Evolutionary conservation across 495 filamentous ascomycete species (phyloP), one percentile per base, ranked within the genome.

Genomic region (Astrothelium macrocarpum): DNA sequence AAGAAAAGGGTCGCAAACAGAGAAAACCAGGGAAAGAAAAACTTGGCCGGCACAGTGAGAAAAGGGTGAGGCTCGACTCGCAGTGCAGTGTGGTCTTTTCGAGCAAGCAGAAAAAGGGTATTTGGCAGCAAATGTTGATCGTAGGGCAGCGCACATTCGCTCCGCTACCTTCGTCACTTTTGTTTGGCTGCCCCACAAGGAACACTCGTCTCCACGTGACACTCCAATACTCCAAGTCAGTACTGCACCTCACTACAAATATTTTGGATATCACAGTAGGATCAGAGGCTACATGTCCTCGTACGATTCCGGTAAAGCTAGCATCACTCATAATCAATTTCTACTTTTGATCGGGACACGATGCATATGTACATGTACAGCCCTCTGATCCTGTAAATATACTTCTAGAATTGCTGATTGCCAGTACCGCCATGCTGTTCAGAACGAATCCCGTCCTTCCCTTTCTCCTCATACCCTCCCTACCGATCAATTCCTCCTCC

Each of bases 401-500:
- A 49, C 43, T 20, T 49, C 18, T 49, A 39, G 16, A 39, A 16
- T 39, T 7, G 36, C 7, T 39, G 7, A 39, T 39, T 39, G 7
- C 36, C 16, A 7, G 36, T 39, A 7, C 16, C 16, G 36, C n/a
- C 43, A 3, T 49, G 43, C 43, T 20, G 20, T n/a, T n/a, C 5
- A n/a, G 25, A n/a, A 28, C 49, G 25, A 29, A 56, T n/a, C n/a
- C n/a, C 12, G 25, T 56, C 1, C 29, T 56, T 26, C 5, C 16
- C 25, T 10, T 29, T 11, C 20, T 16, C 49, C 20, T 29, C 20
- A 12, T 1, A 10, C 49, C 20, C 23, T 9, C 9, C 49, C 45
- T 20, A 20, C 5, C 0, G 20, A 9, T 56, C 49, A 56, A 11
- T 9, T 81, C 75, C 81, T 87, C 71, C 86, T 81, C 69, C 88